Conservation (phyloP, 2,329 filamentous ascomycete genomes). For the Fusarium bactridioides region DNA sequence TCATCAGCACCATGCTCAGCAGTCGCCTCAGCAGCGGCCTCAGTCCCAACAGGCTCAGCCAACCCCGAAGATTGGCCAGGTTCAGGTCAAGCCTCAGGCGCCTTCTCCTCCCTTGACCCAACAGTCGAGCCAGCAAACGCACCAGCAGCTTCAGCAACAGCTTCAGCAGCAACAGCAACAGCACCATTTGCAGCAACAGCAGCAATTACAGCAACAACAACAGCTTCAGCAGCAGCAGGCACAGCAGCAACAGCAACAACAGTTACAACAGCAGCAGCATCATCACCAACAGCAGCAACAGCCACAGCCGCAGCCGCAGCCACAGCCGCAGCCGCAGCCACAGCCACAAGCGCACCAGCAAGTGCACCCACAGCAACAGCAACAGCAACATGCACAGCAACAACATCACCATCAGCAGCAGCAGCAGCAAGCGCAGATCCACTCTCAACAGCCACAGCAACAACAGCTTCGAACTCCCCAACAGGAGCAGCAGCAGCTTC, state of each 20-base stretch:
- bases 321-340: constrained; percentile 38
- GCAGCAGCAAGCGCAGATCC: constrained; percentile 39
- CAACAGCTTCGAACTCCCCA: constrained; percentile 40
- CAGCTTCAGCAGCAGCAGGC: constrained; percentile 38
- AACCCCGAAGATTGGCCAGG: constrained; percentile 44
- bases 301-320: constrained; percentile 37
- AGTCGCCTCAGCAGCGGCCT: constrained; percentile 46
- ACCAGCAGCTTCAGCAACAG: constrained; percentile 41
- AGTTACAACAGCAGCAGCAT: constrained; percentile 39
- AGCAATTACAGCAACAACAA: constrained; percentile 43
- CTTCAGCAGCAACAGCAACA: constrained; percentile 41
- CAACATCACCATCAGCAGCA: constrained; percentile 42
- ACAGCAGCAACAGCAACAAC: constrained; percentile 40
- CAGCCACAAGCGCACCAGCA: constrained; percentile 46
- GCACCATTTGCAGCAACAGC: constrained; percentile 42
- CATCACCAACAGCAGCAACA: constrained; percentile 45
- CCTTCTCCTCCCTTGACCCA: constrained; percentile 46
- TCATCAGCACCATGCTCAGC: constrained; percentile 42
- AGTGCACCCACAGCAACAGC: constrained; percentile 44
- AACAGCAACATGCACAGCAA: constrained; percentile 43
- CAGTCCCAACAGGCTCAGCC: constrained; percentile 49
- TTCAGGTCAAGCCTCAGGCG: constrained; percentile 44
- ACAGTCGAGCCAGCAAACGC: constrained; percentile 39
- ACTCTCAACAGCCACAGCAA: constrained; percentile 32
- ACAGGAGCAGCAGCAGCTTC: constrained; percentile 43